phyloP scores from a whole-genome alignment of 2,329 filamentous ascomycete species.

The Diplodia intermedia region DNA sequence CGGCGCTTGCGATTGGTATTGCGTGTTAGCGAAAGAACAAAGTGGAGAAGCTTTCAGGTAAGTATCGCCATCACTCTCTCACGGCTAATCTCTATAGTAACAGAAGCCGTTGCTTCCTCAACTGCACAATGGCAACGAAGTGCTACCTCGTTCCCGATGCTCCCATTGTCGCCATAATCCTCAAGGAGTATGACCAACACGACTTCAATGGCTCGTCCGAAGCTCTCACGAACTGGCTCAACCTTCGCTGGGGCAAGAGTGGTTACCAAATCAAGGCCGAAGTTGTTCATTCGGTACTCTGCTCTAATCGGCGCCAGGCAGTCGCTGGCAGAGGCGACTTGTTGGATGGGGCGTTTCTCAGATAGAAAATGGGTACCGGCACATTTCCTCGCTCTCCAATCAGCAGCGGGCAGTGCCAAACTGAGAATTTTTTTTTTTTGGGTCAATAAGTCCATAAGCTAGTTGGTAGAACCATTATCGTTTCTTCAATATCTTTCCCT shows the following conservation, averaged over 20 bases:
- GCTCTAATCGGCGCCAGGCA: neutral
- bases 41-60: neutral
- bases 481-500: no score
- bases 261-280: conserved; percentile 23
- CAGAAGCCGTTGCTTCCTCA: neutral
- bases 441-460: no score
- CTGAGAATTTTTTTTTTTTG: no score
- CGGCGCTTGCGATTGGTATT: neutral
- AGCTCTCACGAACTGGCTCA: conserved; percentile 25
- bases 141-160: neutral
- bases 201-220: conserved; percentile 23
- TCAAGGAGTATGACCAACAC: conserved; percentile 27
- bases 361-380: neutral
- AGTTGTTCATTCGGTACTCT: conserved; percentile 12
- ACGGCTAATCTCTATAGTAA: neutral
- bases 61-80: neutral
- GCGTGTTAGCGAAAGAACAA: neutral
- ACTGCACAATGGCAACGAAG: neutral
- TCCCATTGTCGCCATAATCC: conserved; percentile 8
- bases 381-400: neutral
- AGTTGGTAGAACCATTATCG: no score
- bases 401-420: neutral
- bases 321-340: neutral
- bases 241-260: conserved; percentile 29
- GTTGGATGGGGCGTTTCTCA: conserved; percentile 9